Base-by-base conservation (phyloP, 2,329 filamentous ascomycete species). In the Pseudogymnoascus sp. region DNA sequence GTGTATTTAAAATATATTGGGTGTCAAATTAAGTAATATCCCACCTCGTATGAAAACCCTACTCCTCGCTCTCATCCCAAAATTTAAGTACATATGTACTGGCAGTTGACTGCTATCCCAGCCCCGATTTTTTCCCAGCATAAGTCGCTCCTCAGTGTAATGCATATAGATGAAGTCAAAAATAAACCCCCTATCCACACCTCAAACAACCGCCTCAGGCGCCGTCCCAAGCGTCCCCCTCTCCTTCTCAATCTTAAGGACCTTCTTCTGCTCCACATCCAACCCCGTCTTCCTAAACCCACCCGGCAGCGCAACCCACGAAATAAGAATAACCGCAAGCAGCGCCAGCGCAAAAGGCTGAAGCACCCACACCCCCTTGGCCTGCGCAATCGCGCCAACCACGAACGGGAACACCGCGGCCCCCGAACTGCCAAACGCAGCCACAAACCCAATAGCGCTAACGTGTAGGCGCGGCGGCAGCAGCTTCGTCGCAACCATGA, bases 361-460 rank as follows among this genome's bases (percentile, higher is more conserved):
- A 65, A 87, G 70, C 2, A 83, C 81, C 63, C 77, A 71, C 0
- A 86, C 83, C 0, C 84, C 83, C 63, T 77, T 80, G 45, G 72
- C 77, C 66, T 83, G 77, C 2, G 88, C 86, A 69, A 90, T 85
- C 2, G 85, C 86, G 2, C 88, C 88, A 0, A 90, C 83, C 0
- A 82, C 81, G 79, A 91, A 78, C 52, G 88, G 79, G 73, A 90
- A 72, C 14, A 86, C 69, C 1, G 89, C 87, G 0, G 87, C 89
- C 0, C 91, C 91, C 2, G 81, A 82, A 0, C 89, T 87, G 2
- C 91, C 91, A 72, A 93, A 85, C 0, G 90, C 90, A 0, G 89
- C 85, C 0, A 88, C 87, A 68, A 95, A 93, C 0, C 91, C 90
- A 65, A 95, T 90, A 0, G 87, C 85, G n/a, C 83, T 84, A 43